Evolutionary conservation across 2,329 filamentous ascomycete genomes (phyloP).

Genomic region (Seiridium cupressi): DNA sequence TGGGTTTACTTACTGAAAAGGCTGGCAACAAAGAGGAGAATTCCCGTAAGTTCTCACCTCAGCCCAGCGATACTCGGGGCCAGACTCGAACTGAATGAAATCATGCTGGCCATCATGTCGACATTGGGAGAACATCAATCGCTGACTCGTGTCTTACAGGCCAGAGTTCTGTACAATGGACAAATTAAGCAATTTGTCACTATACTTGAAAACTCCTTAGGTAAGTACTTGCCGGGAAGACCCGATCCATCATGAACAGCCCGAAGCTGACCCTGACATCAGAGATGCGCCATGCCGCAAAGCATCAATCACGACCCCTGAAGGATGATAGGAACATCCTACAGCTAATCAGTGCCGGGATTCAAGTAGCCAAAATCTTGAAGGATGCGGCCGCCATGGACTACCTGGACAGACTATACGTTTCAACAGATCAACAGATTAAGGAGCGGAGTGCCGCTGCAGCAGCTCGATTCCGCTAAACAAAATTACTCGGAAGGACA

Average conservation of each 20-base stretch:
- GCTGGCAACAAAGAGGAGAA: slow-evolving; percentile 71
- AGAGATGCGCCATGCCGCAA: slow-evolving; percentile 68
- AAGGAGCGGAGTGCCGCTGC: slow-evolving; percentile 58
- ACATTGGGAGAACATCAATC: not conserved
- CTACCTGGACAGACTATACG: slow-evolving; percentile 77
- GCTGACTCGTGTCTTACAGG: slow-evolving; percentile 25
- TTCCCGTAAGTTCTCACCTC: not conserved
- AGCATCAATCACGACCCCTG: slow-evolving; percentile 77
- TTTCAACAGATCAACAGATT: slow-evolving; percentile 77
- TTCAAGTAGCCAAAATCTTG: slow-evolving; percentile 83
- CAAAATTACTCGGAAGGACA: not conserved
- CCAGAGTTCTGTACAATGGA: slow-evolving; percentile 80
- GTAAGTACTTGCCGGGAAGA: slow-evolving; percentile 48
- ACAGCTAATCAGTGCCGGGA: slow-evolving; percentile 82
- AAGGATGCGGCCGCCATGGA: slow-evolving; percentile 84
- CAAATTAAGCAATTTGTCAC: slow-evolving; percentile 92
- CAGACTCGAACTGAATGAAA: too few relatives aligned
- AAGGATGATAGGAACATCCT: slow-evolving; percentile 89
- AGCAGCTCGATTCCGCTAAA: slow-evolving; percentile 37
- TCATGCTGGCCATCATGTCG: too few relatives aligned
- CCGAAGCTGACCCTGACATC: not conserved
- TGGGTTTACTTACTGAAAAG: slow-evolving; percentile 88
- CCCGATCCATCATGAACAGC: not conserved
- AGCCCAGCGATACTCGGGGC: too few relatives aligned
- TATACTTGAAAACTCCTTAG: slow-evolving; percentile 81